Conservation (phyloP, 202 grass and related monocot genomes). For the Bolboschoenoplectus hybrid region DNA sequence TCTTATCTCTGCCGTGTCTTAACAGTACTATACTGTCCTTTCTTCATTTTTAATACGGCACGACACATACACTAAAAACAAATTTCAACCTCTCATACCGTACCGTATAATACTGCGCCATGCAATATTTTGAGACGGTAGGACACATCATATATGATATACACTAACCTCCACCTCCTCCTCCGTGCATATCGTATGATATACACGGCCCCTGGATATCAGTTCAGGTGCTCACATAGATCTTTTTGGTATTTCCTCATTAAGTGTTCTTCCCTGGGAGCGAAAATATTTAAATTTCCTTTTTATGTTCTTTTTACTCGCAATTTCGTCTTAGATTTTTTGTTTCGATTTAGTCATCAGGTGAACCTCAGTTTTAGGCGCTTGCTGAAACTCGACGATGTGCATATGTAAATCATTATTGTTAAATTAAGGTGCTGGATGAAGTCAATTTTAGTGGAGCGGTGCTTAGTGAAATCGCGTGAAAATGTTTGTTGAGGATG, state of each 20-base stretch:
- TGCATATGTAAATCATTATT: slow-evolving; percentile 18
- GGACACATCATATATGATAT: too few species aligned
- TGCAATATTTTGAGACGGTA: too few species aligned
- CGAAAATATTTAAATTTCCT: not conserved
- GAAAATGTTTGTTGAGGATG: not conserved
- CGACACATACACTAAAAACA: too few species aligned
- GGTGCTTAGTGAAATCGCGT: not conserved
- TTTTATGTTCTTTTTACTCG: not conserved
- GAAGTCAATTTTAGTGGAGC: not conserved
- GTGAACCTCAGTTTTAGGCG: slow-evolving; percentile 4
- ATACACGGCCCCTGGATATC: not conserved
- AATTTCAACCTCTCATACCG: too few species aligned
- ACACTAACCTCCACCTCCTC: not conserved
- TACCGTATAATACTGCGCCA: too few species aligned
- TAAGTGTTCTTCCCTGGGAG: not conserved
- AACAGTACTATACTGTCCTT: too few species aligned
- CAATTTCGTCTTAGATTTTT: not conserved
- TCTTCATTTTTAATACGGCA: too few species aligned
- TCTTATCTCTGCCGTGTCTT: too few species aligned
- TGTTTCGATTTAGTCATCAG: not conserved
- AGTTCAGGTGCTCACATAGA: not conserved
- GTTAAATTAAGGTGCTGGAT: not conserved
- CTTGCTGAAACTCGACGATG: not conserved
- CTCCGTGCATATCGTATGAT: not conserved
- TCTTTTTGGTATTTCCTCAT: not conserved